Percentiles rank a stretch among this genome's conserved stretches.
These are phyloP conservation scores for Penicillium taxi DNA, from an alignment of 495 filamentous ascomycete species.

Conservation along the genomic window DNA sequence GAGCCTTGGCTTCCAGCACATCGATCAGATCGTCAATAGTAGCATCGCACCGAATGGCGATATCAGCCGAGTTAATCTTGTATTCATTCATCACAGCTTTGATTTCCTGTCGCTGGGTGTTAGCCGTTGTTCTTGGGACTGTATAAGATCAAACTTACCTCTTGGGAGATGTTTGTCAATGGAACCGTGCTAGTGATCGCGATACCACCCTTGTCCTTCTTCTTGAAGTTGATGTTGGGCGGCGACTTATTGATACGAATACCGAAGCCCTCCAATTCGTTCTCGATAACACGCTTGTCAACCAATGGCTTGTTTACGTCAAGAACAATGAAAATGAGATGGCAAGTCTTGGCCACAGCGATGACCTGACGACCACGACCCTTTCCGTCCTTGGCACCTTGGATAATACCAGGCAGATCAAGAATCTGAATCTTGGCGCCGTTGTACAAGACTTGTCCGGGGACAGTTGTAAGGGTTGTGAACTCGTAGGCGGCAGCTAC, in stretches of 20 bases:
- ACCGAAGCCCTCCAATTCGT: slow-evolving; percentile 94
- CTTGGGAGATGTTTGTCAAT: slow-evolving; percentile 83
- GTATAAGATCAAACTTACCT: slow-evolving; percentile 39
- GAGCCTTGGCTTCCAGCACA: slow-evolving; percentile 86
- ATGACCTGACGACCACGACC: slow-evolving; percentile 98
- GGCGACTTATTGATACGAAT: slow-evolving; percentile 96
- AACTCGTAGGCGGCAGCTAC: slow-evolving; percentile 92
- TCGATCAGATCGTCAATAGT: slow-evolving; percentile 90
- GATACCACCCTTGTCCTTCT: slow-evolving; percentile 98
- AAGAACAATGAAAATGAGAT: slow-evolving; percentile 96
- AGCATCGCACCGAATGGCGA: slow-evolving; percentile 95
- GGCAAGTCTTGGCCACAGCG: slow-evolving; percentile 96
- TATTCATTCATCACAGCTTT: slow-evolving; percentile 97
- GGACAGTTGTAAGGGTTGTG: slow-evolving; percentile 94
- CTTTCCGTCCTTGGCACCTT: slow-evolving; percentile 97
- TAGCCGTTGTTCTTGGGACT: not conserved
- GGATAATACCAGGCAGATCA: slow-evolving; percentile 96
- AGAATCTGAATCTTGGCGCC: slow-evolving; percentile 98
- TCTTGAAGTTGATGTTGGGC: slow-evolving; percentile 95
- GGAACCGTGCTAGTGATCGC: slow-evolving; percentile 89
- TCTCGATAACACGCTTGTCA: slow-evolving; percentile 93
- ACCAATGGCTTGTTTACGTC: slow-evolving; percentile 98
- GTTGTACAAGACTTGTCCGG: slow-evolving; percentile 93
- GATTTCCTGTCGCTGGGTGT: slow-evolving; percentile 58
- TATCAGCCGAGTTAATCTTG: slow-evolving; percentile 92